Evolutionary conservation across 768 basidiomycete genomes (phyloP).

Genomic region (Tephrocybe sp.): DNA sequence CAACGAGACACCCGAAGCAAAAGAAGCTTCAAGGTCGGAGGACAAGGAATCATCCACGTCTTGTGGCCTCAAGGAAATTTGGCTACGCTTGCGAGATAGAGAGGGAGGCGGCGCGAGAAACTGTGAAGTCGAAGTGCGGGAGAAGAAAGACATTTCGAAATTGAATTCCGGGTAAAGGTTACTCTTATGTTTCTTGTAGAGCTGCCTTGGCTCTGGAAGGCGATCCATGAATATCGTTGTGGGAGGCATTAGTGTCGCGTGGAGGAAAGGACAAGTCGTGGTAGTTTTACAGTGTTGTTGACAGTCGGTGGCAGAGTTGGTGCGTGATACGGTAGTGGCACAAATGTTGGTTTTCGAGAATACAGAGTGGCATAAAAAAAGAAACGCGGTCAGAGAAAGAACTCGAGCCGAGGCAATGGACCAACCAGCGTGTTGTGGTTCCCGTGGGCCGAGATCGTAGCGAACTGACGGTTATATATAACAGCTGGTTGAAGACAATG

Average conservation of each 20-base stretch:
- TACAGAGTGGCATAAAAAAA: conserved; percentile 17
- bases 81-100: conserved; percentile 49
- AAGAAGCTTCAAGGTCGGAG: conserved; percentile 80
- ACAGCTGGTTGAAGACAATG: conserved; percentile 32
- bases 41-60: conserved; percentile 68
- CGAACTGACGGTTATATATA: conserved; percentile 28
- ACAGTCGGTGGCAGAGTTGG: conserved; percentile 10
- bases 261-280: conserved; percentile 9
- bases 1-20: conserved; percentile 80
- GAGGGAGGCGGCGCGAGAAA: conserved; percentile 45
- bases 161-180: conserved; percentile 26
- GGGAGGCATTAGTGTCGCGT: conserved; percentile 10
- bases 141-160: conserved; percentile 56
- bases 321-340: conserved; percentile 13
- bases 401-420: conserved; percentile 13
- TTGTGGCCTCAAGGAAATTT: conserved; percentile 42
- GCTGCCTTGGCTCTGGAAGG: conserved; percentile 38
- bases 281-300: conserved; percentile 12
- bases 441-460: conserved; percentile 20
- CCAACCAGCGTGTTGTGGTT: conserved; percentile 28
- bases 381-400: conserved; percentile 31
- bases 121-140: conserved; percentile 35
- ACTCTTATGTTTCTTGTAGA: conserved; percentile 48
- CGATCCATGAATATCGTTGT: conserved; percentile 36
- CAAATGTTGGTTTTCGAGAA: conserved; percentile 18